A percentile compares a stretch with the other conserved stretches of the same genome.
Conservation (phyloP, 2,329 filamentous ascomycete species). For the Clarireedia hainanense region DNA sequence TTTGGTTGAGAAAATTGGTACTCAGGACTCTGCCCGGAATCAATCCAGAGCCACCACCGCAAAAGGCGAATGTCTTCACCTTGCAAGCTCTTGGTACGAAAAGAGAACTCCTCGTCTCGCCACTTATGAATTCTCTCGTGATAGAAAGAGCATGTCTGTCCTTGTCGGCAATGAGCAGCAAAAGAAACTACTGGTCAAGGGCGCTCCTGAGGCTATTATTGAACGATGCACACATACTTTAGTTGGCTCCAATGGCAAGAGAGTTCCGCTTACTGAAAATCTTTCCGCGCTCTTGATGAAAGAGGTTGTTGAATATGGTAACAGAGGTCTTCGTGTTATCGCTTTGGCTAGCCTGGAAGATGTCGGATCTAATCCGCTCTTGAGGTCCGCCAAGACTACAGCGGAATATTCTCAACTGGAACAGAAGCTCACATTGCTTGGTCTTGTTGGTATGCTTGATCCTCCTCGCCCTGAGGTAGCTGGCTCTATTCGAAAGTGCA, state of each 20-base stretch:
- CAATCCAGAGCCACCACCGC: slow-evolving; percentile 39
- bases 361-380: slow-evolving; percentile 59
- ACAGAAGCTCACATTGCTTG: slow-evolving; percentile 88
- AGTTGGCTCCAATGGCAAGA: slow-evolving; percentile 70
- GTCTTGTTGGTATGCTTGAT: slow-evolving; percentile 93
- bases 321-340: slow-evolving; percentile 87
- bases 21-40: slow-evolving; percentile 45
- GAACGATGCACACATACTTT: slow-evolving; percentile 83
- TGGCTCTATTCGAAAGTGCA: slow-evolving; percentile 78
- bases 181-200: slow-evolving; percentile 88
- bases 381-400: slow-evolving; percentile 70
- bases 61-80: slow-evolving; percentile 60
- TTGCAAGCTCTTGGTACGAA: slow-evolving; percentile 80
- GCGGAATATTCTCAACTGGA: slow-evolving; percentile 80
- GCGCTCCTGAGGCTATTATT: slow-evolving; percentile 88
- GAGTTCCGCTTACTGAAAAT: slow-evolving; percentile 61
- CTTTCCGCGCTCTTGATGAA: slow-evolving; percentile 63
- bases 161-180: slow-evolving; percentile 62
- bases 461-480: slow-evolving; percentile 90
- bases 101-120: slow-evolving; percentile 65
- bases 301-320: slow-evolving; percentile 85
- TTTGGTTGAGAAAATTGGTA: slow-evolving; percentile 89
- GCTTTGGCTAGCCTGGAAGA: slow-evolving; percentile 81
- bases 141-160: slow-evolving; percentile 99
- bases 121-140: slow-evolving; percentile 93